Base-by-base conservation (phyloP, 768 basidiomycete species). In the Macrolepiota albuminosa region DNA sequence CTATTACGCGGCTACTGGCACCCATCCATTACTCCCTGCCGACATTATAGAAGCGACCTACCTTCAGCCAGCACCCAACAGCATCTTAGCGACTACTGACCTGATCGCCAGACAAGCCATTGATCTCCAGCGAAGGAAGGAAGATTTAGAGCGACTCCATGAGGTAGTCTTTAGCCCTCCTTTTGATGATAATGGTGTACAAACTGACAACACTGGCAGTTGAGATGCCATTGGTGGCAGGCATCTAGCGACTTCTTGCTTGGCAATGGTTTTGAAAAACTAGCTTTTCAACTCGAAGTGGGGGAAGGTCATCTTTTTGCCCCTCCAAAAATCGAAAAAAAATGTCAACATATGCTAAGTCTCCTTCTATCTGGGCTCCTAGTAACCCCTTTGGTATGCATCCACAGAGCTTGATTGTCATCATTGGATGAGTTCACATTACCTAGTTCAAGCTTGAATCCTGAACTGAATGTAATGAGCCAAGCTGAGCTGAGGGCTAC, bases 221-320 rank as follows among this genome's bases (percentile, higher is more conserved):
- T 68, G 66, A 9, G 59, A 62, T 13, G 53, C 54, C 49, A 42
- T 65, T 39, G 63, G 61, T 2, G 67, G 67, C 37, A 66, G 21
- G 34, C 53, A 34, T 60, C 61, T 26, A 54, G 31, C 9, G 56
- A 56, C 50, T 63, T 66, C 34, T 47, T 42, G 29, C 58, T 49
- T 16, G 53, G 11, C 9, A 57, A 58, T 8, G 40, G 63, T 63
- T 76, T 73, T 13, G 56, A 58, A 33, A 53, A 56, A 33, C 50
- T 45, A n/a, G 60, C 61, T 57, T 74, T 77, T 14, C 76, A 71
- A 61, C 76, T 72, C 33, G 76, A 67, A 29, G 79, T 80, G 3
- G 83, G 75, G 77, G 57, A 80, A 75, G 11, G 63, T 45, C 13
- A 69, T 69, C 36, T 70, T 71, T 68, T 74, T 50, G 37, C 60